Conservation (phyloP, 805 yeast species). For the Candida coquimbonensis region DNA sequence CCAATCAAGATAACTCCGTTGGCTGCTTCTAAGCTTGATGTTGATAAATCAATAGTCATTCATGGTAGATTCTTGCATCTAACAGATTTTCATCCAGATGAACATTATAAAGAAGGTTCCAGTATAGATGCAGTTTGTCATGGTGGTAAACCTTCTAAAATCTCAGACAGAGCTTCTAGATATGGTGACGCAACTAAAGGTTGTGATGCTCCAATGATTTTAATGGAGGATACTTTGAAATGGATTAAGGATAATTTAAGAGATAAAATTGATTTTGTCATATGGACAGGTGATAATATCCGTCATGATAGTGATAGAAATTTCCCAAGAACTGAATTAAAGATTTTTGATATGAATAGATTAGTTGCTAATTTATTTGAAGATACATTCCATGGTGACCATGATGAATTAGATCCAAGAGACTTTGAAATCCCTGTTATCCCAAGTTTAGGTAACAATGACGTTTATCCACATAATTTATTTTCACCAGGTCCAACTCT, state of each 20-base stretch:
- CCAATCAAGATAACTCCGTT: constrained; percentile 26
- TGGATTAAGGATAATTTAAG: constrained; percentile 61
- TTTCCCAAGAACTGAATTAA: constrained; percentile 65
- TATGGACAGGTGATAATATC: constrained; percentile 89
- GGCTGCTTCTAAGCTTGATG: background rate
- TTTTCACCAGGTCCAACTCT: constrained; percentile 85
- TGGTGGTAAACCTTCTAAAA: constrained; percentile 26
- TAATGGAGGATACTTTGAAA: constrained; percentile 54
- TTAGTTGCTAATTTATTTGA: constrained; percentile 46
- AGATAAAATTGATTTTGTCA: constrained; percentile 76
- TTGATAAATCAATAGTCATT: constrained; percentile 2
- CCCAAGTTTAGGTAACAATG: constrained; percentile 81
- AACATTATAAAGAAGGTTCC: constrained; percentile 48
- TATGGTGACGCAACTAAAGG: constrained; percentile 73
- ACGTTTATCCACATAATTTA: constrained; percentile 83
- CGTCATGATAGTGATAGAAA: constrained; percentile 77
- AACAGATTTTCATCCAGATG: constrained; percentile 85
- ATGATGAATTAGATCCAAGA: constrained; percentile 30
- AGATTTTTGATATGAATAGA: constrained; percentile 65
- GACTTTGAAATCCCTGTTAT: constrained; percentile 43
- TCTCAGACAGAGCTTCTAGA: constrained; percentile 46
- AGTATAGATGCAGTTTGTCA: constrained; percentile 52
- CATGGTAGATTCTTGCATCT: constrained; percentile 82
- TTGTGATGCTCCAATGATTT: constrained; percentile 65
- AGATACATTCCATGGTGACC: constrained; percentile 38